Evolutionary conservation across 2,329 filamentous ascomycete species (phyloP).

Genomic region (Talaromyces sp.): DNA sequence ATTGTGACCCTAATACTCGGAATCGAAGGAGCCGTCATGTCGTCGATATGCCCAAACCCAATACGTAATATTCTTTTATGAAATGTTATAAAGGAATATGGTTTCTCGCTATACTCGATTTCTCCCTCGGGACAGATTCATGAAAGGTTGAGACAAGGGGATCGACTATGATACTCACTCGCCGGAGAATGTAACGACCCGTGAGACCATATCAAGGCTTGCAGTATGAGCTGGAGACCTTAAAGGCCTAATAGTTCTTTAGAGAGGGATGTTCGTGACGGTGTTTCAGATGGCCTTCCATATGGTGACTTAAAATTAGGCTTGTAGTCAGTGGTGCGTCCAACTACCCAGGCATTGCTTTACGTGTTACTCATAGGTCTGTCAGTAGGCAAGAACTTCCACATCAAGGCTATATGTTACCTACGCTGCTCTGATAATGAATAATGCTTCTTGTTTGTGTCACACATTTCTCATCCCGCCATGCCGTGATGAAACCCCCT

Average conservation of each 20-base stretch:
- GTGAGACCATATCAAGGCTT: conserved; percentile 7
- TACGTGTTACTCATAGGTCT: not conserved
- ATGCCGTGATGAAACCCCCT: not conserved
- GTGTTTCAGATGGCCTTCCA: not conserved
- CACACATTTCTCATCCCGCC: not conserved
- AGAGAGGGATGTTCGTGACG: not conserved
- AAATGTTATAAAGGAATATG: conserved; percentile 12
- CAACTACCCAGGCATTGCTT: not conserved
- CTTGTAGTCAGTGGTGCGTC: not conserved
- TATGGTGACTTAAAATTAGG: not conserved
- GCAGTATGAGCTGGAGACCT: not conserved
- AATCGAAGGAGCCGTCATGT: conserved; percentile 13
- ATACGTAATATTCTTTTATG: conserved; percentile 13
- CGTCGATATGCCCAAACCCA: not conserved
- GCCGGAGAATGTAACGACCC: conserved; percentile 17
- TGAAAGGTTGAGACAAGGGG: conserved; percentile 9
- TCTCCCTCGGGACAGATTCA: conserved; percentile 10
- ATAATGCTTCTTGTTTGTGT: not conserved
- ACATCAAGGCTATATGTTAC: too few species aligned
- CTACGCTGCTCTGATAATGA: too few species aligned
- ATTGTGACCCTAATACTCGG: not conserved
- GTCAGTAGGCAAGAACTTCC: too few species aligned
- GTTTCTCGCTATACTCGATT: conserved; percentile 14
- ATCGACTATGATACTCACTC: conserved; percentile 8
- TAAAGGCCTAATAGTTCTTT: too few species aligned